A percentile compares a stretch with the other conserved stretches of the same genome.
Evolutionary conservation across 345 rosid genomes (phyloP).

Genomic region (Combretum micranthum): DNA sequence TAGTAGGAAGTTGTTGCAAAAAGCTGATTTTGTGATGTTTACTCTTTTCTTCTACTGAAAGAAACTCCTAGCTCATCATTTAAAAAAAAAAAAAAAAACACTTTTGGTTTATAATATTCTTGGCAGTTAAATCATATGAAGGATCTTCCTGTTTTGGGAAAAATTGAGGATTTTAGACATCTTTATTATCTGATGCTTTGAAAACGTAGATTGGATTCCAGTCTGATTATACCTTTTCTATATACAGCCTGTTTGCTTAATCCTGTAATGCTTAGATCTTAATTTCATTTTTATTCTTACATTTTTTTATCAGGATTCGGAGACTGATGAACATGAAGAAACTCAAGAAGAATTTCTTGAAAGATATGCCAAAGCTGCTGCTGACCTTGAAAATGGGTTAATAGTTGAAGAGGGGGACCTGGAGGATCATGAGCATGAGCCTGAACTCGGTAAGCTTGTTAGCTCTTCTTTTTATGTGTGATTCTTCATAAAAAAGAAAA

Average conservation of each 20-base stretch:
- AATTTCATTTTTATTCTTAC: not conserved
- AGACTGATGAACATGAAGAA: slow-evolving; percentile 70
- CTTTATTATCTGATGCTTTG: too few relatives aligned
- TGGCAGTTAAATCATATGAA: too few relatives aligned
- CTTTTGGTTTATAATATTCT: too few relatives aligned
- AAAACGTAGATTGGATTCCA: too few relatives aligned
- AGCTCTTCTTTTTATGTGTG: not conserved
- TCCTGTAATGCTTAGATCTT: not conserved
- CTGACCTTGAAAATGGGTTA: slow-evolving; percentile 38
- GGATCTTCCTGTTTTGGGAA: too few relatives aligned
- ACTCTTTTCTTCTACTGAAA: too few relatives aligned
- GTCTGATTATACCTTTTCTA: not conserved
- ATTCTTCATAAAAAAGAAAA: not conserved
- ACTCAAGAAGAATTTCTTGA: slow-evolving; percentile 77
- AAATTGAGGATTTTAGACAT: too few relatives aligned
- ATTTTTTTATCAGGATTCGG: slow-evolving; percentile 58
- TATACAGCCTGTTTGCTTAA: not conserved
- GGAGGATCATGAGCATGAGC: slow-evolving; percentile 58
- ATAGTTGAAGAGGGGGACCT: slow-evolving; percentile 62
- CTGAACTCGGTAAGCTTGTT: slow-evolving; percentile 49
- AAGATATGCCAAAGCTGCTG: slow-evolving; percentile 77
- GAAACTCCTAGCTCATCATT: too few relatives aligned
- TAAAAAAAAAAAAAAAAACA: too few relatives aligned
- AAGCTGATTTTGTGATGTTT: too few relatives aligned
- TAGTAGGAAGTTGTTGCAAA: too few relatives aligned